Evolutionary conservation across 257 asterid genomes (phyloP), one percentile per base, ranked within the genome.

Genomic region (Solanum sparsipilum): DNA sequence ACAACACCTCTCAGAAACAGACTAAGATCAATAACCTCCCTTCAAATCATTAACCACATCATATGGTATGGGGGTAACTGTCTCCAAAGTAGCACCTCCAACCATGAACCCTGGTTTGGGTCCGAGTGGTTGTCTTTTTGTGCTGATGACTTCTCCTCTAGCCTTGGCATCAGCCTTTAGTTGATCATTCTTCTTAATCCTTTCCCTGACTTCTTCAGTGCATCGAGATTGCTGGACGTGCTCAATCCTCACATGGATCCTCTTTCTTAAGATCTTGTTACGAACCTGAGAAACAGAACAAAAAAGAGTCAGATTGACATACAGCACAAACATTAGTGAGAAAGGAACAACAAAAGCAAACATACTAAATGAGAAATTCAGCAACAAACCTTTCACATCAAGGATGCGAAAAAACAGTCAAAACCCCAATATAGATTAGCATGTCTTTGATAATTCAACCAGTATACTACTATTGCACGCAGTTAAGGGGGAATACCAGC

Each of bases 1-100:
- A 29, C 87, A 68, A 44, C 81, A 52, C 75, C 81, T 25, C 23
- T 52, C n/a, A 56, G 31, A 34, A 67, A 67, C 13, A 46, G 31
- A 6, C 46, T 72, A 68, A 84, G 21, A 70, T 86, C 85, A 95
- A 84, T 96, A 95, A n/a, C 99, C 98, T 15, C 99, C 99, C 94
- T 96, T 95, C 91, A 96, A 98, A 88, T 96, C 99, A 34, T 96
- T 96, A 85, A 96, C 98, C 27, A 96, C 99, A 90, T 96, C 99
- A 67, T 95, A 96, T 5, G 98, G 98, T 48, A 96, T 96, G 56
- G 98, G 98, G 15, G 98, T 96, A 88, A 96, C 98, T 6, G 99
- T 95, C 90, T 96, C 98, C 83, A 96, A 88, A 1, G 95, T 92
- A 6, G 94, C 92, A 25, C 98, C 98, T 89, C 78, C 94, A 23